phyloP scores from a whole-genome alignment of 495 filamentous ascomycete genomes.

The Hypomontagnella monticulosa region DNA sequence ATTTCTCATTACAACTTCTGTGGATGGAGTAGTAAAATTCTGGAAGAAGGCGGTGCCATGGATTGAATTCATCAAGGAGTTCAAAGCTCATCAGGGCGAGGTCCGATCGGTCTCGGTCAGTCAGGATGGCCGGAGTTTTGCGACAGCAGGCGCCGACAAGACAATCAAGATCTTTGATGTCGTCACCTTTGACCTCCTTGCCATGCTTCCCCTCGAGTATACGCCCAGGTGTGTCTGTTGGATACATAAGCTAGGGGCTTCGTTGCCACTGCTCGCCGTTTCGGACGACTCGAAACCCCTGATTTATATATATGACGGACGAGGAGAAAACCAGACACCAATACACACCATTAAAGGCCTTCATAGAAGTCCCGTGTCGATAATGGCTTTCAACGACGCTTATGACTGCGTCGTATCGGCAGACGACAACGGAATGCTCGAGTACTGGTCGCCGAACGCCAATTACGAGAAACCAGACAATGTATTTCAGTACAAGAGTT shows the following conservation, averaged over 20 bases:
- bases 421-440: slow-evolving; percentile 92
- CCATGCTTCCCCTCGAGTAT: slow-evolving; percentile 79
- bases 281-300: slow-evolving; percentile 77
- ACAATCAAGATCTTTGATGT: slow-evolving; percentile 97
- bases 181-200: slow-evolving; percentile 88
- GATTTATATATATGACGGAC: slow-evolving; percentile 87
- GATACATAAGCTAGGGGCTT: slow-evolving; percentile 89
- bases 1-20: slow-evolving; percentile 91
- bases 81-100: slow-evolving; percentile 86
- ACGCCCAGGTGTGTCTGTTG: slow-evolving; percentile 86
- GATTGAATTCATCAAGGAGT: slow-evolving; percentile 98
- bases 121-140: slow-evolving; percentile 91
- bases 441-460: slow-evolving; percentile 89
- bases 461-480: slow-evolving; percentile 90
- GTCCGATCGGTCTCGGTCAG: slow-evolving; percentile 84
- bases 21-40: slow-evolving; percentile 96
- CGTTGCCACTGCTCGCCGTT: slow-evolving; percentile 86
- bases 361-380: slow-evolving; percentile 79
- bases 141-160: slow-evolving; percentile 85
- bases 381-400: slow-evolving; percentile 88
- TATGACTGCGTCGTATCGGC: slow-evolving; percentile 91
- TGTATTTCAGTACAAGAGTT: slow-evolving; percentile 91
- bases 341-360: slow-evolving; percentile 77
- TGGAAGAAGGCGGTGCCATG: slow-evolving; percentile 96
- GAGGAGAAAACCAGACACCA: slow-evolving; percentile 78